phyloP scores from a whole-genome alignment of 257 asterid species.

The Solanum corneliomulleri region DNA sequence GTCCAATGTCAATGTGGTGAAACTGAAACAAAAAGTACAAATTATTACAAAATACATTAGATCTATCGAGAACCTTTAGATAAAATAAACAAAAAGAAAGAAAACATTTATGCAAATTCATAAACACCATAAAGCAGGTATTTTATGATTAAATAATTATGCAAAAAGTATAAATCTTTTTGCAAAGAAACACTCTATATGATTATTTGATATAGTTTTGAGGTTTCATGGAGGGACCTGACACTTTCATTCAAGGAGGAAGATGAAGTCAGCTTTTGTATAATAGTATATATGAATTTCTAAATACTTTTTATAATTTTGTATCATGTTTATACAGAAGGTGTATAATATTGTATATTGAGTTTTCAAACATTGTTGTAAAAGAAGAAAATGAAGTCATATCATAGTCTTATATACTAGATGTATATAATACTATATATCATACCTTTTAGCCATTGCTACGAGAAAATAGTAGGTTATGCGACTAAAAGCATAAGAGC shows the following conservation, averaged over 20 bases:
- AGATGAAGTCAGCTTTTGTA: not conserved
- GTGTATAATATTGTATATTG: not conserved
- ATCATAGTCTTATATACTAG: not conserved
- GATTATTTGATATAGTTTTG: not conserved
- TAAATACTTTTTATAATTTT: too few relatives aligned
- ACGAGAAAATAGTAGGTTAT: too few relatives aligned
- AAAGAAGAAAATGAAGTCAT: not conserved
- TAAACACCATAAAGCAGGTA: not conserved
- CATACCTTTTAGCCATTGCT: not conserved
- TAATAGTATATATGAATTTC: too few relatives aligned
- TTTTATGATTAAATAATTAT: not conserved
- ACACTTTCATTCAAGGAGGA: not conserved
- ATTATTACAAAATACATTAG: too few relatives aligned
- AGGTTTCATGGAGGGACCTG: not conserved
- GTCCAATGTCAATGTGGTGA: too few relatives aligned
- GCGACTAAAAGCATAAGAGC: too few relatives aligned
- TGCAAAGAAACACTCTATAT: not conserved
- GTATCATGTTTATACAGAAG: not conserved
- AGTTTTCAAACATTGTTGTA: not conserved
- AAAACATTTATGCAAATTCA: not conserved
- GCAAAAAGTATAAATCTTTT: not conserved
- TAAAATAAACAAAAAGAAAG: not conserved
- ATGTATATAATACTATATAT: too few relatives aligned
- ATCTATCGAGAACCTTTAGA: not conserved
- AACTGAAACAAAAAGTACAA: too few relatives aligned